Base-by-base conservation (phyloP, 331 rosid species). In the Arachis monticola region DNA sequence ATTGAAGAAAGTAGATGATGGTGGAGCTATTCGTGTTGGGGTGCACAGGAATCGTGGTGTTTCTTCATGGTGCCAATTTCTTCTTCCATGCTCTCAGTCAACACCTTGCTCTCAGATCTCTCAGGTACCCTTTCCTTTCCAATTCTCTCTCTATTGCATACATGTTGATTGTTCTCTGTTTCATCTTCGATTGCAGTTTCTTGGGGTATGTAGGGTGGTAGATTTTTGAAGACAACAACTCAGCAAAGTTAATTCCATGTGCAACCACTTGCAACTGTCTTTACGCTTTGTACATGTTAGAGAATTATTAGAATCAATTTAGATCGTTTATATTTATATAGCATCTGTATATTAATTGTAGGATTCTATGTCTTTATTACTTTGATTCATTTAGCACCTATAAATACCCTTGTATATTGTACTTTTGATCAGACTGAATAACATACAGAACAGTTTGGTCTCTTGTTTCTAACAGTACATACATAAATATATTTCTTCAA, bases 191-290 rank as follows among this genome's bases (percentile, higher is more conserved):
- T 57, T 78, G 7, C 77, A 78, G 77, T 53, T 78, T 78, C 73
- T 45, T 78, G 46, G 82, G 82, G 8, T 63, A 53, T 38, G 46
- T 35, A 45, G 72, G 67, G 65, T 78, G 68, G 77, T 78, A 32
- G 57, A 59, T 2, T 47, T 32, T 35, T 32, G 22, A 12, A 8
- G 55, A 14, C 5, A 40, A 38, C 35, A 35, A 60, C 30, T 27
- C 30, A 27, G 30, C n/a, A 66, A 8, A 2, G 59, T 10, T 65
- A 38, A 38, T 2, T 38, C 3, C 1, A 64, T 53, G 44, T 27
- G 13, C 60, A 45, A 42, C 12, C 74, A 13, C 48, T 47, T 47
- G 69, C 41, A 27, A 31, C 10, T 55, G 10, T 5, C 5, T 10
- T 35, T 62, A 35, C 30, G 27, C 27, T 45, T 76, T 45, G 62